Evolutionary conservation across 495 filamentous ascomycete genomes (phyloP).

Genomic region (Apodospora peruviana): DNA sequence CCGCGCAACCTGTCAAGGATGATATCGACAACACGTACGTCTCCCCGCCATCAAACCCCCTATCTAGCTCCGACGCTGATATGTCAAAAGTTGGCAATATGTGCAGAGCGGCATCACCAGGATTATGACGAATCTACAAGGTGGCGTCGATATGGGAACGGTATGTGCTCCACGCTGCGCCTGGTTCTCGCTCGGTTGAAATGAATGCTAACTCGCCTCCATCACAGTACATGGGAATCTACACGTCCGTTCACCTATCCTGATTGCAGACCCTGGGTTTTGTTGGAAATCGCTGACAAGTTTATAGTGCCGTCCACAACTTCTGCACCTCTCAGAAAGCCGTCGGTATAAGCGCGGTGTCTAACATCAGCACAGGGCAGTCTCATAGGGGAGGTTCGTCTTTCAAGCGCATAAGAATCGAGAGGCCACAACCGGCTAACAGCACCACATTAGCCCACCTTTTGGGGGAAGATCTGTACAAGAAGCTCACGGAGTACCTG

Average conservation of each 20-base stretch:
- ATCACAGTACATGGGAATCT: slow-evolving; percentile 84
- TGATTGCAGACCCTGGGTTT: background rate
- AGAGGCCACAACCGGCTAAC: background rate
- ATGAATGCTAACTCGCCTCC: background rate
- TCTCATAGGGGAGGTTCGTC: slow-evolving; percentile 77
- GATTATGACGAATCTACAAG: slow-evolving; percentile 88
- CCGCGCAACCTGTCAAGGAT: slow-evolving; percentile 63
- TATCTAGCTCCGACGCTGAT: slow-evolving; percentile 19
- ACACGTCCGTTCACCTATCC: slow-evolving; percentile 60
- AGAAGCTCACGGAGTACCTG: slow-evolving; percentile 79
- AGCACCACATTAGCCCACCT: slow-evolving; percentile 63
- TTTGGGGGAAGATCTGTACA: slow-evolving; percentile 93
- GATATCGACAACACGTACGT: slow-evolving; percentile 80
- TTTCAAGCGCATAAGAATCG: too few relatives aligned
- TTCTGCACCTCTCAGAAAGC: slow-evolving; percentile 99
- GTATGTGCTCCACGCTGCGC: slow-evolving; percentile 53
- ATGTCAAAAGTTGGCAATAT: slow-evolving; percentile 68
- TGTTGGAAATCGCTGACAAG: slow-evolving; percentile 16
- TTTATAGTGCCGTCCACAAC: slow-evolving; percentile 82
- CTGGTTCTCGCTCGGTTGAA: background rate
- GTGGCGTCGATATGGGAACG: slow-evolving; percentile 85
- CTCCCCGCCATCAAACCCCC: background rate
- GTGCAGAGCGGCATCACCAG: slow-evolving; percentile 79
- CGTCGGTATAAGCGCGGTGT: slow-evolving; percentile 37
- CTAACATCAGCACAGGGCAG: slow-evolving; percentile 39